These are phyloP conservation scores for Sanguinoderma infundibulare DNA, from an alignment of 1,284 basidiomycete species.

Conservation along the genomic window DNA sequence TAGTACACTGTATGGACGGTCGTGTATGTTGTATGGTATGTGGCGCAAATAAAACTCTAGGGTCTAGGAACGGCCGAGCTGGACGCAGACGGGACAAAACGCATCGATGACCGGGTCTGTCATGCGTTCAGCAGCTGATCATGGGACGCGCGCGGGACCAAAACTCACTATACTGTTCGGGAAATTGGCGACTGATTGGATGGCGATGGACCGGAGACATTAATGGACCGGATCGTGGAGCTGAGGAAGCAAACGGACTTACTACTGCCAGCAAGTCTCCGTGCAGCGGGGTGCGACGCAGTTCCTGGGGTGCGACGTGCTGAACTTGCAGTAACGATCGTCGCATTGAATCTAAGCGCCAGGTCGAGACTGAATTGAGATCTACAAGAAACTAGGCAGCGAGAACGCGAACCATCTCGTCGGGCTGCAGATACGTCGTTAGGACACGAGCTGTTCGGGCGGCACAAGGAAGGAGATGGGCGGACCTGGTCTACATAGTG, in stretches of 20 bases:
- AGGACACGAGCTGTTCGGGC: constrained; percentile 14
- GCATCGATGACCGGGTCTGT: constrained; percentile 49
- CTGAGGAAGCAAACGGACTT: constrained; percentile 33
- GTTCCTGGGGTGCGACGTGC: constrained; percentile 58
- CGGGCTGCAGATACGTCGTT: constrained; percentile 46
- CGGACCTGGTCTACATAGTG: constrained; percentile 63
- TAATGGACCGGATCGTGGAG: constrained; percentile 10
- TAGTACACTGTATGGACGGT: constrained; percentile 5
- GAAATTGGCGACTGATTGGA: constrained; percentile 64
- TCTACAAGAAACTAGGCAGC: constrained; percentile 22
- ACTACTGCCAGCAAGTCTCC: constrained; percentile 80
- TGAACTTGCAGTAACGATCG: constrained; percentile 71
- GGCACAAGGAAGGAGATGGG: constrained; percentile 15
- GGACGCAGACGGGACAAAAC: constrained; percentile 45
- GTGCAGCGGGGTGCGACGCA: constrained; percentile 63
- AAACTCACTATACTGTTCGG: constrained; percentile 60
- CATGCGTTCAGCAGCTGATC: constrained; percentile 19
- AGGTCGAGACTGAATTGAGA: constrained; percentile 26
- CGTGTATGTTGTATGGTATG: constrained; percentile 5
- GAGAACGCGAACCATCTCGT: constrained; percentile 52
- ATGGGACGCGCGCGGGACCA: constrained; percentile 7
- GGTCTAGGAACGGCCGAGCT: constrained; percentile 27
- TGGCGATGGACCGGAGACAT: constrained; percentile 18
- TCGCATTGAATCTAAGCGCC: constrained; percentile 57
- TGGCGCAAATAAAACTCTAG: constrained; percentile 9